These are phyloP conservation scores for Kwoniella pini DNA, from an alignment of 768 basidiomycete genomes.

Conservation along the genomic window DNA sequence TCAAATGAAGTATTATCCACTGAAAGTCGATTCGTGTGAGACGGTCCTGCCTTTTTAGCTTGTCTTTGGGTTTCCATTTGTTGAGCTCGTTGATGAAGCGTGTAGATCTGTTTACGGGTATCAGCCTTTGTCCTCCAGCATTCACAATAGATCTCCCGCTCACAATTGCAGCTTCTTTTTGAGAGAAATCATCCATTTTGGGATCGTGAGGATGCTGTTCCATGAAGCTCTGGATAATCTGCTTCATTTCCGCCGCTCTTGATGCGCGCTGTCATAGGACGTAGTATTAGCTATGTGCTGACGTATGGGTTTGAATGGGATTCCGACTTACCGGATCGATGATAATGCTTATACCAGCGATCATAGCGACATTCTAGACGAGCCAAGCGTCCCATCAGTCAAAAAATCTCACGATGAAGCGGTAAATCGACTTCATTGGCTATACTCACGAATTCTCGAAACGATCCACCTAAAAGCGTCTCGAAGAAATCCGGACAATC, in stretches of 20 bases:
- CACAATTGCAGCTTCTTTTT: conserved; percentile 49
- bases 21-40: too few relatives aligned
- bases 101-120: conserved; percentile 34
- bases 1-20: conserved; percentile 35
- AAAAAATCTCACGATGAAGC: too few relatives aligned
- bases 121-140: neutral
- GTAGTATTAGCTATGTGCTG: neutral
- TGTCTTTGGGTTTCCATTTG: conserved; percentile 30
- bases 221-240: conserved; percentile 46
- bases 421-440: too few relatives aligned
- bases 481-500: conserved; percentile 51
- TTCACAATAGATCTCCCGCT: neutral
- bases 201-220: conserved; percentile 49
- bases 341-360: conserved; percentile 51
- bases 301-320: neutral
- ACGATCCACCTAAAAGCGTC: conserved; percentile 47
- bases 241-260: conserved; percentile 49
- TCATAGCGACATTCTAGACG: conserved; percentile 53
- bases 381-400: too few relatives aligned
- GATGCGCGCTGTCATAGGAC: conserved; percentile 25
- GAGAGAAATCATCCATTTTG: conserved; percentile 47
- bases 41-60: neutral
- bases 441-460: conserved; percentile 49
- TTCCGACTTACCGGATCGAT: conserved; percentile 42
- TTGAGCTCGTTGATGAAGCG: conserved; percentile 41